Evolutionary conservation across 2,329 filamentous ascomycete genomes (phyloP).

Genomic region (Nannizziopsis barbatae): DNA sequence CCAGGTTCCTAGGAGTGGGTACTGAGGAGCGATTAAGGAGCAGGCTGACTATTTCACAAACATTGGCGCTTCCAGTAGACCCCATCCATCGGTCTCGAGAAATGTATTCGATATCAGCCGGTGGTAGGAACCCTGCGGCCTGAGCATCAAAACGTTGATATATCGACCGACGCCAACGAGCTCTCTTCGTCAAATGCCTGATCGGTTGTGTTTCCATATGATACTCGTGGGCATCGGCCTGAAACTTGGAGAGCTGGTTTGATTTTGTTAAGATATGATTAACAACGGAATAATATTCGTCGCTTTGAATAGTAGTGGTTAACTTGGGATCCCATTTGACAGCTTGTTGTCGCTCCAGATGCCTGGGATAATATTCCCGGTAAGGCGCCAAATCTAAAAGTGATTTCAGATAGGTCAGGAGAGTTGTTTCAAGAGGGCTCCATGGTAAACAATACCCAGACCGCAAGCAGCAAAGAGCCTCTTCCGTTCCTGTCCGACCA

Average conservation of each 20-base stretch:
- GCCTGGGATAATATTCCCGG: conserved; percentile 23
- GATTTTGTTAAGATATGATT: conserved; percentile 4
- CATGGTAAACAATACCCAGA: conserved; percentile 15
- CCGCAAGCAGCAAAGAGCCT: conserved; percentile 21
- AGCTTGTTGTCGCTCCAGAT: conserved; percentile 18
- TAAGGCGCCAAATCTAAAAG: conserved; percentile 21
- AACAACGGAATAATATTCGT: conserved; percentile 19
- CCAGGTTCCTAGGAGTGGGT: neutral
- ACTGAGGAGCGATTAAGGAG: neutral
- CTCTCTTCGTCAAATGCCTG: neutral
- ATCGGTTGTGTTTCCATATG: neutral
- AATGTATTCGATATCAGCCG: neutral
- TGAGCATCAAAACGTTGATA: neutral
- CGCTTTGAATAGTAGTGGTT: conserved; percentile 33
- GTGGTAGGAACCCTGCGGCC: neutral
- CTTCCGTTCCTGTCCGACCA: conserved; percentile 23
- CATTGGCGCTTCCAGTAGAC: neutral
- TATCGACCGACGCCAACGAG: conserved; percentile 2
- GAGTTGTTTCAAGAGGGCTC: conserved; percentile 11
- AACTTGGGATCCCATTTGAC: conserved; percentile 25
- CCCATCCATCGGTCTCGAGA: neutral
- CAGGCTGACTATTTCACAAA: conserved; percentile 1
- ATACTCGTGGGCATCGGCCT: neutral
- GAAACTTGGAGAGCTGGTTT: neutral
- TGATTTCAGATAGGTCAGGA: conserved; percentile 13